Evolutionary conservation across 805 yeast species (phyloP), one percentile per base, ranked within the genome.

Genomic region (Saccharomycopsis malanga): DNA sequence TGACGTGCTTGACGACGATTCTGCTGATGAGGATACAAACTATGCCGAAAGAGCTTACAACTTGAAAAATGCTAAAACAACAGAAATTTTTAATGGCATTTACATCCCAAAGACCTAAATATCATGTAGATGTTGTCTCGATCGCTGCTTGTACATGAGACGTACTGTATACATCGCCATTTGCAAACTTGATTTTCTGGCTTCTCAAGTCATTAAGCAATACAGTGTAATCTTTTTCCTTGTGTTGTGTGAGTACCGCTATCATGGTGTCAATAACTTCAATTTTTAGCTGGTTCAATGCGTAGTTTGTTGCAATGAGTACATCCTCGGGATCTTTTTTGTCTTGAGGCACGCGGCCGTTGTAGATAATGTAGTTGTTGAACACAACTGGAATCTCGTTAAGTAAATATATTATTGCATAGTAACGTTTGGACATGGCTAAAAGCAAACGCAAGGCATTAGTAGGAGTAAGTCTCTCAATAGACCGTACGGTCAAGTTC

Each of bases 41-140:
- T 39, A 44, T 10, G 47, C 42, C 17, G 50, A 42, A n/a, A 39
- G 51, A 32, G 55, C 46, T 21, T n/a, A n/a, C n/a, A n/a, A n/a
- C n/a, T 40, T 53, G 14, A 39, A 48, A 4, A 46, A 52, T 21
- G 35, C 39, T 4, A 39, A 37, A 18, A 42, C 20, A 27, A 34
- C 34, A 15, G 25, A 42, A 5, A 15, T n/a, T 14, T 25, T 34
- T 14, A 24, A 30, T 10, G 44, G 44, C 3, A 40, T 40, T 24
- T 40, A 40, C 20, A 40, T 40, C 29, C 18, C 44, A 18, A 40
- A 40, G 35, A 4, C 44, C 12, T 40, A n/a, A 17, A 9, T 27
- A 3, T 36, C 24, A 36, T 20, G 21, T 25, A n/a, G 12, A 18
- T 24, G 22, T 37, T 29, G 42, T 23, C 24, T 30, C 21, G n/a